Conservation (phyloP, 495 filamentous ascomycete genomes). For the Usnea hakonensis region DNA sequence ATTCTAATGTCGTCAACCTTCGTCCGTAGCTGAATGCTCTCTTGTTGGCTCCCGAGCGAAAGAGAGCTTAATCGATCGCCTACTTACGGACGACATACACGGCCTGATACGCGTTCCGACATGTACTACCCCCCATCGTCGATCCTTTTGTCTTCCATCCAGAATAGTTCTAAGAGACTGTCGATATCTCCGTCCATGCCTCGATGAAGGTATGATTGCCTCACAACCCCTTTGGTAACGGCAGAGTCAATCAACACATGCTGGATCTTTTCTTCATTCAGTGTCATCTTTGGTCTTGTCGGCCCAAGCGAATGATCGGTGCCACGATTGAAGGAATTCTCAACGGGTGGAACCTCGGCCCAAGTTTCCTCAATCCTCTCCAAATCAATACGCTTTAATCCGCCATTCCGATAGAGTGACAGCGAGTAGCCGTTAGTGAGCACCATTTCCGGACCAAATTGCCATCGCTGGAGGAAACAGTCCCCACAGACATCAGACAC, state of each 20-base stretch:
- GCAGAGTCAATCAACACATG: conserved; percentile 17
- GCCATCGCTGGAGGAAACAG: conserved; percentile 56
- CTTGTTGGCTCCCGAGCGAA: neutral
- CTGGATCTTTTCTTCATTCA: conserved; percentile 22
- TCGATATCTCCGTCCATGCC: conserved; percentile 17
- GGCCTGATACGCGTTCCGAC: neutral
- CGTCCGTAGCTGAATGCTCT: neutral
- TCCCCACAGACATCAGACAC: conserved; percentile 50
- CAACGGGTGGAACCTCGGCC: conserved; percentile 34
- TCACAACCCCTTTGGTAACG: conserved; percentile 15
- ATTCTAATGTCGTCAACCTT: neutral
- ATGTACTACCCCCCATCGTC: neutral
- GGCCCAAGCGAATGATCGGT: conserved; percentile 22
- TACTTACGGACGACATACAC: neutral
- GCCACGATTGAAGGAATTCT: conserved; percentile 18
- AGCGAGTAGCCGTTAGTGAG: conserved; percentile 58
- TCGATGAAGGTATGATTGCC: conserved; percentile 20
- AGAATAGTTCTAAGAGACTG: conserved; percentile 22
- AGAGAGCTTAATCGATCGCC: neutral
- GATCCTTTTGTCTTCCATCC: conserved; percentile 16
- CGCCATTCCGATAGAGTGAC: conserved; percentile 44
- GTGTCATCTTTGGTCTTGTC: conserved; percentile 12
- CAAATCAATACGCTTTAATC: conserved; percentile 44
- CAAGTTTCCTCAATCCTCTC: conserved; percentile 55
- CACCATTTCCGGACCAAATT: conserved; percentile 50